Base-by-base conservation (phyloP, 23 red algal genomes). In the Cyanidioschyzon merolae region DNA sequence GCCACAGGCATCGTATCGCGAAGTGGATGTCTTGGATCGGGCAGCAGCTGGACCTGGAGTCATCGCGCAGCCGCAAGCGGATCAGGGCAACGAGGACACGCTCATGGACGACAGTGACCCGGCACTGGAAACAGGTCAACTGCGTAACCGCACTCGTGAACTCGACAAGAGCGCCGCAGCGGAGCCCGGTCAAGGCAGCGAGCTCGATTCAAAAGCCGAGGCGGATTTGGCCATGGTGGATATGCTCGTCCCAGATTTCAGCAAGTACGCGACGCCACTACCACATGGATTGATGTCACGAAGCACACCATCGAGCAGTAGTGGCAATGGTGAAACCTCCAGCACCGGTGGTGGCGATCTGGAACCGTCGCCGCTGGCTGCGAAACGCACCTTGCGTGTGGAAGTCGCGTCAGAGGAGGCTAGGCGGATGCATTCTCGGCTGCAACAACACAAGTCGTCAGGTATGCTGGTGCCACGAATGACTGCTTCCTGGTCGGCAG, bases 261-360 rank as follows among this genome's bases (percentile, higher is more conserved):
- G 63, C 63, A 71, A 25, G 7, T 71, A 71, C 63, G 63, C 63
- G n/a, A 71, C 63, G 63, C 63, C 63, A 27, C 29, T 71, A 27
- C 63, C 63, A 7, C 63, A 32, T 32, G 63, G 63, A 3, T 32
- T 71, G n/a, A 7, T 71, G 63, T 71, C 63, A 27, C n/a, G 32
- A 12, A 71, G 63, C 7, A 71, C 63, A 27, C 63, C 63, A 7
- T 71, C 63, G 12, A 32, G n/a, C 29, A 27, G 63, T 27, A 71
- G 63, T 71, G 63, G n/a, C 30, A 27, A 7, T 7, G 63, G n/a
- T 71, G n/a, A 71, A 7, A 71, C 21, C 32, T 25, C 21, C 32
- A 71, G 63, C 32, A 71, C 21, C 63, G 63, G 63, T 35, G n/a
- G n/a, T n/a, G 63, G 32, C 29, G 63, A 71, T 32, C 21, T 54